Evolutionary conservation across 1,284 basidiomycete genomes (phyloP), one percentile per base, ranked within the genome.

Genomic region (Omphalotus olearius): DNA sequence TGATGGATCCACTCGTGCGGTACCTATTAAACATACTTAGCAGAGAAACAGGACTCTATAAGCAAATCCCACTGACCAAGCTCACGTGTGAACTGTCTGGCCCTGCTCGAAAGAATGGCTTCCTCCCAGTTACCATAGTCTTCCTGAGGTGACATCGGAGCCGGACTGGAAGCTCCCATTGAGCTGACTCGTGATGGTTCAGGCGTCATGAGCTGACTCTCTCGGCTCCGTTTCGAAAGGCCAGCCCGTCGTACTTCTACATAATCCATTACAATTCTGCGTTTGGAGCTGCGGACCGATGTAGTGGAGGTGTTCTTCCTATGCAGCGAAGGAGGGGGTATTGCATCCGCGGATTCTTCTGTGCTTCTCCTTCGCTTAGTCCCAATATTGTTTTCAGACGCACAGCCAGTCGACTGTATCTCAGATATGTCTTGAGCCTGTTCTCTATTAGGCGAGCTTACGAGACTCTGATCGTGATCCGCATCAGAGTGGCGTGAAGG

Each of bases 201-300:
- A 20, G 54, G 54, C 23, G 54, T 56, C 47, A 52, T 48, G 36
- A 56, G 51, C n/a, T 56, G 54, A 45, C 51, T 52, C 30, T 47
- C 47, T 20, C 25, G 45, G 23, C 23, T 20, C 23, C 25, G 33
- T 14, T 18, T 42, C 23, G 37, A 41, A 20, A 28, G 33, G 17
- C 9, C 36, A 16, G 20, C 30, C 30, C 30, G 7, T 33, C 9
- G 30, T 28, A 45, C 26, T 30, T 45, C 43, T 4, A 45, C 43
- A 30, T 9, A 45, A 14, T 45, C 43, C 20, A 45, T 30, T 25
- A 45, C 10, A 10, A 30, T 9, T 33, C 30, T 45, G 20, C 43
- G 23, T n/a, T 45, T 45, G 14, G 25, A 13, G 26, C 30, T 45
- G 26, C 25, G 43, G 13, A 18, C 17, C 25, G 43, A 45, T 20